Conservation (phyloP, 208 protist genomes). For the Angomonas ambiguus region DNA sequence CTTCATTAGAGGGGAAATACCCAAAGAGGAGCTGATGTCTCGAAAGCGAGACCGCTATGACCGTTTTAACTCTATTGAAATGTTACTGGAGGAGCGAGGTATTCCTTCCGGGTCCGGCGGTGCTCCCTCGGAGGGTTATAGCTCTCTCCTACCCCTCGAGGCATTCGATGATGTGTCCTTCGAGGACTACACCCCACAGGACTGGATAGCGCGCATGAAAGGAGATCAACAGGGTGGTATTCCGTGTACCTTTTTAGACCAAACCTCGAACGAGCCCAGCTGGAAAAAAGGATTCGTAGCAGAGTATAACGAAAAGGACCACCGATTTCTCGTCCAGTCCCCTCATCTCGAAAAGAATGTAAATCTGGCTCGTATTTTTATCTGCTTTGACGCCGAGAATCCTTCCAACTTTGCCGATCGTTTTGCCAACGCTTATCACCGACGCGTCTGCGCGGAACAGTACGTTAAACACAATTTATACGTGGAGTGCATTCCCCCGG, state of each 20-base stretch:
- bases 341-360: not conserved
- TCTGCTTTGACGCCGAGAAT: constrained; percentile 93
- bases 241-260: constrained; percentile 36
- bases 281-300: constrained; percentile 20
- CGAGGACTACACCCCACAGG: constrained; percentile 67
- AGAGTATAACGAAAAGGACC: constrained; percentile 15
- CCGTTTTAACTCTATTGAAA: constrained; percentile 32
- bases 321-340: constrained; percentile 16
- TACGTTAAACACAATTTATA: constrained; percentile 86
- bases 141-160: constrained; percentile 86
- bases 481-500: constrained; percentile 93
- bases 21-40: constrained; percentile 76
- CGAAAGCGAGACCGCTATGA: constrained; percentile 75
- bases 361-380: constrained; percentile 68
- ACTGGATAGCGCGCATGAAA: constrained; percentile 44
- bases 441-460: constrained; percentile 66
- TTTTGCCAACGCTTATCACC: constrained; percentile 75
- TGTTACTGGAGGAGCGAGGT: constrained; percentile 64
- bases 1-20: constrained; percentile 67
- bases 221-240: constrained; percentile 22
- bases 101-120: constrained; percentile 28
- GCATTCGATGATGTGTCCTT: constrained; percentile 90
- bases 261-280: constrained; percentile 9
- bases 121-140: constrained; percentile 27
- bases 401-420: constrained; percentile 87